phyloP scores from a whole-genome alignment of 352 stramenopile genomes.

The Pythium graminicola region DNA sequence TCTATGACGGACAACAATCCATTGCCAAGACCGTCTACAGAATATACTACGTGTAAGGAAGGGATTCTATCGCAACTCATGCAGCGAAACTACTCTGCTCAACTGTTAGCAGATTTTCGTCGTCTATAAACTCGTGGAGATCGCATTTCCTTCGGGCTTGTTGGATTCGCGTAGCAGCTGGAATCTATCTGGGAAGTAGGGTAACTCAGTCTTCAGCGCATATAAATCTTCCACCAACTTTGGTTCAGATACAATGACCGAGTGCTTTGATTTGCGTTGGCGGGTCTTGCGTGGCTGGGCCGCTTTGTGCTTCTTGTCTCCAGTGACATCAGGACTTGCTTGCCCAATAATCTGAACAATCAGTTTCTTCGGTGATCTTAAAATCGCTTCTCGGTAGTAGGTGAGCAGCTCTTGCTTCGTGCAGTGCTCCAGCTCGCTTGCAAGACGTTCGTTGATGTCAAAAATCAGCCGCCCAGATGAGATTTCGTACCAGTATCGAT shows the following conservation, averaged over 20 bases:
- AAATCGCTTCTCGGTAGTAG: conserved; percentile 57
- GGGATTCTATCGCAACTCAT: not conserved
- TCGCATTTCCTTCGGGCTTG: not conserved
- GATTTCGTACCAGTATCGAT: conserved; percentile 80
- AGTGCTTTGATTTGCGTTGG: conserved; percentile 14
- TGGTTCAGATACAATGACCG: conserved; percentile 8
- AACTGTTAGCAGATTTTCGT: too few relatives aligned
- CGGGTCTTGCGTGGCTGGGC: conserved; percentile 24
- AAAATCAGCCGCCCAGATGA: conserved; percentile 63
- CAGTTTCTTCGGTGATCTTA: conserved; percentile 60
- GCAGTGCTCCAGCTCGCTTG: conserved; percentile 57
- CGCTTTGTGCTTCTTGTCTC: conserved; percentile 19
- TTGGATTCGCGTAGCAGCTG: conserved; percentile 17
- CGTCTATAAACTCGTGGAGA: conserved; percentile 3
- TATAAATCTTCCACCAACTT: conserved; percentile 41
- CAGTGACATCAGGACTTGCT: conserved; percentile 19
- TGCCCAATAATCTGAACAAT: conserved; percentile 58
- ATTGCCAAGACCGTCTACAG: conserved; percentile 91
- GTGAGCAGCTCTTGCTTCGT: conserved; percentile 61
- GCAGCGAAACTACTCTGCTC: too few relatives aligned
- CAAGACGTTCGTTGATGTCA: conserved; percentile 62
- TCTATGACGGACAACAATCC: conserved; percentile 87
- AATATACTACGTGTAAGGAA: conserved; percentile 87
- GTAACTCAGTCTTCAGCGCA: conserved; percentile 50
- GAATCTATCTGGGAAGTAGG: conserved; percentile 38